Conservation (phyloP, 1,284 basidiomycete species). For the Heterobasidion annosum region DNA sequence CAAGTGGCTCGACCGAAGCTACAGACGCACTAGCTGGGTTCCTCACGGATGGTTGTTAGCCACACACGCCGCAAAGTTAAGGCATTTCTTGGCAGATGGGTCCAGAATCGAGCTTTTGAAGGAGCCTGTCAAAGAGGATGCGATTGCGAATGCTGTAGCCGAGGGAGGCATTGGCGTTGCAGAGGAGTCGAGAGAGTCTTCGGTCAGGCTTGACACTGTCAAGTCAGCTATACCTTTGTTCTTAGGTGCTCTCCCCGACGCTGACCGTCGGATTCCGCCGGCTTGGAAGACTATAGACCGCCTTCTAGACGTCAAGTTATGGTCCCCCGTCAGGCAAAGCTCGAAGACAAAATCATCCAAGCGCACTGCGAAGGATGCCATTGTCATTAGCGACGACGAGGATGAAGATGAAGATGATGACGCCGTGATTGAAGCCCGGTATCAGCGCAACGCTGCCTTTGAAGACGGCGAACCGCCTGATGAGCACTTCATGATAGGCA, state of each 20-base stretch:
- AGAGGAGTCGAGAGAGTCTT: conserved; percentile 23
- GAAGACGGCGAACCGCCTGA: conserved; percentile 51
- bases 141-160: conserved; percentile 20
- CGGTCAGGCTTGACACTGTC: conserved; percentile 25
- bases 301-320: conserved; percentile 67
- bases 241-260: conserved; percentile 33
- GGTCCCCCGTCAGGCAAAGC: conserved; percentile 28
- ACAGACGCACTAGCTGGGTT: conserved; percentile 76
- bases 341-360: conserved; percentile 18
- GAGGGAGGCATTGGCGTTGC: conserved; percentile 15
- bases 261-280: conserved; percentile 61
- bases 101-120: conserved; percentile 52
- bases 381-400: conserved; percentile 8
- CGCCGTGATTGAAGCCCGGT: conserved; percentile 18
- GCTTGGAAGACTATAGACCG: conserved; percentile 77
- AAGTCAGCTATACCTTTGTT: conserved; percentile 19
- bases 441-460: conserved; percentile 32
- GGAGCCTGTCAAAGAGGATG: conserved; percentile 21
- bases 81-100: conserved; percentile 69
- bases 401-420: conserved; percentile 20
- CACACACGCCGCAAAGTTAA: conserved; percentile 51
- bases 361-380: conserved; percentile 1
- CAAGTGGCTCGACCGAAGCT: conserved; percentile 77
- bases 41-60: conserved; percentile 84
- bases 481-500: conserved; percentile 9